Base-by-base conservation (phyloP, 148 eudicot species). In the Heliamphora exappendiculata region DNA sequence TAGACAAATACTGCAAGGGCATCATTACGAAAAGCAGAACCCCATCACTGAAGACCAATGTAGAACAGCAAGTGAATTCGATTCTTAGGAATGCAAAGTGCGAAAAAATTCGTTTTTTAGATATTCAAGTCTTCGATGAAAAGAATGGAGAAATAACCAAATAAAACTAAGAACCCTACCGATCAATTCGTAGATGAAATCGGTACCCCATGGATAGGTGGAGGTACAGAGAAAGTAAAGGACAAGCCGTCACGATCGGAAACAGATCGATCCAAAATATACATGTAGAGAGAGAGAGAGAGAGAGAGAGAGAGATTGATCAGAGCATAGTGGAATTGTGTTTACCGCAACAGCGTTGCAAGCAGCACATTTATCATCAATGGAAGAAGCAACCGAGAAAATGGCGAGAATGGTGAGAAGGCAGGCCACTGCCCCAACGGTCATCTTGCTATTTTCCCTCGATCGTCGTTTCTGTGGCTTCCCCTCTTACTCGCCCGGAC, bases 331-430 rank as follows among this genome's bases (percentile, higher is more conserved):
- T 5, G 45, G 44, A 69, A 5, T 26, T 14, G 26, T 8, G 55
- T 77, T 82, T 78, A 94, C 98, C 77, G 98, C 97, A 51, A 94
- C 91, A 63, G 96, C 97, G 64, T 86, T 85, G 80, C 98, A 94
- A 82, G 98, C 97, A 44, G 92, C 85, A 78, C 98, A 94, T 76
- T 92, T 92, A 76, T 94, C 98, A 7, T 92, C 96, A 42, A 94
- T 81, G 51, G 84, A 83, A 70, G 78, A 58, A 26, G 82, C 85
- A n/a, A 78, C 36, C 6, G 85, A 68, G 63, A 84, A 53, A 45
- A 83, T 47, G 45, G 78, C 67, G 31, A 86, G 62, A 79, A 85
- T 42, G 5, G 74, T 58, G n/a, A 72, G 39, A 10, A 84, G 62
- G 59, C 62, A 76, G n/a, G 73, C 14, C 63, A 70, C 49, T 4